A percentile compares a stretch with the other conserved stretches of the same genome.
These are phyloP conservation scores for Aureococcus anophagefferens DNA, from an alignment of 108 stramenopile genomes.

Conservation along the genomic window DNA sequence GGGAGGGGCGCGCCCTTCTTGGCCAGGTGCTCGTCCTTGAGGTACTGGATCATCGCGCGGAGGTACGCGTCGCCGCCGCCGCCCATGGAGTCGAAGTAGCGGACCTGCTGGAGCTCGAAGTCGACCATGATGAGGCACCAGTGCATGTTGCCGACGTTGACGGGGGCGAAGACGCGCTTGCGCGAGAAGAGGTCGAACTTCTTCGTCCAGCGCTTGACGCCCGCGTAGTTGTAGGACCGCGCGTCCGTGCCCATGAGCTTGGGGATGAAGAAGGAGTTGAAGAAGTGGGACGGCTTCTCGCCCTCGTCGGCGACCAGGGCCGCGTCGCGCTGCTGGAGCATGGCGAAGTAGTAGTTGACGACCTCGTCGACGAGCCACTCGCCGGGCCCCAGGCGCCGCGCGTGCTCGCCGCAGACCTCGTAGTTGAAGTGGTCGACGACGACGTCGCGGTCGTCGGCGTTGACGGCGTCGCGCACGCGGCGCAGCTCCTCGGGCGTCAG, in stretches of 20 bases:
- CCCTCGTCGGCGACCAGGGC: constrained; percentile 14
- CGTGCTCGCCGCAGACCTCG: too few species aligned
- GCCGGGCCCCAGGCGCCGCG: background rate
- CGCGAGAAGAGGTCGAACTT: constrained; percentile 32
- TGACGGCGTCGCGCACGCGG: too few species aligned
- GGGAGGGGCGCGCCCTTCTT: constrained; percentile 19
- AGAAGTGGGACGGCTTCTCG: constrained; percentile 22
- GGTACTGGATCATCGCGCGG: constrained; percentile 18
- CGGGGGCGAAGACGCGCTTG: constrained; percentile 35
- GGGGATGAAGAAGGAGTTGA: constrained; percentile 40
- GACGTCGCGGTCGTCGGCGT: too few species aligned
- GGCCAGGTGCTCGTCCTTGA: constrained; percentile 31
- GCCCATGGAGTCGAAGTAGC: constrained; percentile 43
- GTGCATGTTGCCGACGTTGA: constrained; percentile 36
- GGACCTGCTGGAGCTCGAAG: constrained; percentile 32
- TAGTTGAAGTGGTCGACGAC: too few species aligned
- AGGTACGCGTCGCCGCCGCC: constrained; percentile 23
- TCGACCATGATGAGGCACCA: constrained; percentile 43
- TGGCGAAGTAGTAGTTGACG: constrained; percentile 42
- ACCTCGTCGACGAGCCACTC: constrained; percentile 46
- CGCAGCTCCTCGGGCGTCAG: too few species aligned
- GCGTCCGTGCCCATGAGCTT: constrained; percentile 21
- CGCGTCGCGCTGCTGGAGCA: constrained; percentile 6
- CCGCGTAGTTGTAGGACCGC: constrained; percentile 21
- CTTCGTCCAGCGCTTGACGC: constrained; percentile 25